Evolutionary conservation across 257 asterid genomes (phyloP).

Genomic region (Capsicum rhomboideum): DNA sequence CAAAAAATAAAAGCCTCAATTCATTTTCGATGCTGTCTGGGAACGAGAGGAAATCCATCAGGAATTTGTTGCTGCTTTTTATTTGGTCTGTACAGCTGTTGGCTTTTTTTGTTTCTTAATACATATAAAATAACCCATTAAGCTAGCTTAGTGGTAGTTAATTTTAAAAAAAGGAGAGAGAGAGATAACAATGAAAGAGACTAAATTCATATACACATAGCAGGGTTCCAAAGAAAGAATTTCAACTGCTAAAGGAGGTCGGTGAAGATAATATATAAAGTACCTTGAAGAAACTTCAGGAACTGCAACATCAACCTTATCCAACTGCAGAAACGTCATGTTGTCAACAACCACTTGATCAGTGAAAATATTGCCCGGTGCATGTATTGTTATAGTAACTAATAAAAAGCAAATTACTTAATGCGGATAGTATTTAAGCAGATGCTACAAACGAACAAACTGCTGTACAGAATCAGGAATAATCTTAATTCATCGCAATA

Average conservation of each 20-base stretch:
- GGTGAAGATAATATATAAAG: not conserved
- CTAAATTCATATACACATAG: not conserved
- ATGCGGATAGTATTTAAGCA: not conserved
- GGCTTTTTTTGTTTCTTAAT: too few species aligned
- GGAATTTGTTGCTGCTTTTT: too few species aligned
- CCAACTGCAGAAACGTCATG: conserved; percentile 45
- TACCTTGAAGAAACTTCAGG: conserved; percentile 45
- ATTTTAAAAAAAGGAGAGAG: not conserved
- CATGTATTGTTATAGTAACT: not conserved
- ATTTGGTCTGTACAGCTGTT: too few species aligned
- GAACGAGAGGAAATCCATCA: too few species aligned
- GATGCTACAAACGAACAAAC: not conserved
- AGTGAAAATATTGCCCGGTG: not conserved
- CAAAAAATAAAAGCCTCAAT: not conserved
- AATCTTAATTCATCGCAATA: not conserved
- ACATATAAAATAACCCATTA: too few species aligned
- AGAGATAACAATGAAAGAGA: not conserved
- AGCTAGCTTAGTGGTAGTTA: too few species aligned
- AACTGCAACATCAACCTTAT: conserved; percentile 29
- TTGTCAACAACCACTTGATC: not conserved
- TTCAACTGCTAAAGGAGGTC: conserved; percentile 3
- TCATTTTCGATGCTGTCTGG: not conserved
- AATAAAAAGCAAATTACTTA: not conserved
- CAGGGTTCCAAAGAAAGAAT: not conserved
- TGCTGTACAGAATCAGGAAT: not conserved